Evolutionary conservation across 1,284 basidiomycete species (phyloP), one percentile per base, ranked within the genome.

Genomic region (Leccinum fallax): DNA sequence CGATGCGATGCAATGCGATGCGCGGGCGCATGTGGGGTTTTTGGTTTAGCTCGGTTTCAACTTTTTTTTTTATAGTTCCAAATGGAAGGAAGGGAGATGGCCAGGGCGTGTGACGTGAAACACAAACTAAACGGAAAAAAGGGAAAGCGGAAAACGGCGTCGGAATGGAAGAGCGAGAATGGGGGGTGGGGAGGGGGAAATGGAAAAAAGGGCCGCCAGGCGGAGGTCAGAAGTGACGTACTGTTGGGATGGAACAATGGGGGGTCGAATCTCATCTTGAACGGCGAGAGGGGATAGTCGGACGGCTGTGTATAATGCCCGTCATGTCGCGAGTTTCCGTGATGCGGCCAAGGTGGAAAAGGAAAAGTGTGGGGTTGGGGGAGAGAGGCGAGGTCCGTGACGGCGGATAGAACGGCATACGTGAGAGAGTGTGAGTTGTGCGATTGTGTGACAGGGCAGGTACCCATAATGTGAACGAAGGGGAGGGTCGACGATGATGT

Each of bases 241-340:
- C 96, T 92, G 76, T 99, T 99, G 15, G 97, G 97, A 77, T 99
- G 97, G 77, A 99, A 93, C 63, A 99, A 77, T 5, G 97, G 95
- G 10, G 97, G 97, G 57, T 98, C 95, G 72, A 98, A 99, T 70
- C 88, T 93, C 97, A 99, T 98, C 78, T 94, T 97, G 87, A 97
- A 97, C 32, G 95, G 95, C 58, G 93, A 96, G 71, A 97, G 80
- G 38, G 95, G 95, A 77, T 98, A 98, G 75, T 98, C 95, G 55
- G 85, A 76, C 0, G 95, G 96, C 94, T 95, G 66, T 3, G 8
- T 2, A 7, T 19, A 3, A 38, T 48, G 21, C 19, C 46, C 46
- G n/a, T 24, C 13, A 10, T 4, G 46, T 48, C 43, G 43, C 10
- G 43, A 6, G 9, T 43, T 46, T 11, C 19, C 43, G 43, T 19